Evolutionary conservation across 257 asterid genomes (phyloP), one percentile per base, ranked within the genome.

Genomic region (Solanum etuberosum): DNA sequence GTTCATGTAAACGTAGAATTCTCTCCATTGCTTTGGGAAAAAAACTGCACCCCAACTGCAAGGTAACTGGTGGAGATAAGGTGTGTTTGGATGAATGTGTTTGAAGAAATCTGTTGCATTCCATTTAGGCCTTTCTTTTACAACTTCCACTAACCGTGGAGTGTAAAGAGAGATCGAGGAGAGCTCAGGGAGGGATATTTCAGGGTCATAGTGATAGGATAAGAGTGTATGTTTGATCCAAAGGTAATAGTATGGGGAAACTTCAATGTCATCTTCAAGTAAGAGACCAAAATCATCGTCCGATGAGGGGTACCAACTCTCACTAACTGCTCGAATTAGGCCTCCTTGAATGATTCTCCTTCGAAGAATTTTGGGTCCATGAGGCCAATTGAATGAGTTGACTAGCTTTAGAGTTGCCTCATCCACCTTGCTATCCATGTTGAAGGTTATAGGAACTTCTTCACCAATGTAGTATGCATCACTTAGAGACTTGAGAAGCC

Each of bases 291-390:
- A 97, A 32, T 97, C 96, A 43, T 97, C 92, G 78, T 96, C 98
- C 1, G 98, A 92, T 5, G 99, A 83, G 0, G 99, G 99, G 86
- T 94, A 97, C 99, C 99, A 96, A 89, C 98, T 95, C 76, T 97
- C 99, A 27, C 96, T 96, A 6, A 97, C 99, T 0, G 99, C 99
- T 0, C 99, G 94, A 54, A 97, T 96, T 0, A 97, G 95, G 46
- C 99, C 99, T n/a, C 99, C 99, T 74, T 95, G 99, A 90, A 97
- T 94, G 93, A 97, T 97, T 73, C 99, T 88, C 77, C 99, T 89
- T 10, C 99, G 93, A 3, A 93, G 89, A 65, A 84, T 87, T 84
- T 96, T 97, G 2, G 96, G 93, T 18, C 99, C 99, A 86, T 97
- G 97, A 1, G 98, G 93, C 99, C 99, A 96, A 48, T 72, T 70